Conservation (phyloP, 208 protist genomes). For the Naegleria gruberi region DNA sequence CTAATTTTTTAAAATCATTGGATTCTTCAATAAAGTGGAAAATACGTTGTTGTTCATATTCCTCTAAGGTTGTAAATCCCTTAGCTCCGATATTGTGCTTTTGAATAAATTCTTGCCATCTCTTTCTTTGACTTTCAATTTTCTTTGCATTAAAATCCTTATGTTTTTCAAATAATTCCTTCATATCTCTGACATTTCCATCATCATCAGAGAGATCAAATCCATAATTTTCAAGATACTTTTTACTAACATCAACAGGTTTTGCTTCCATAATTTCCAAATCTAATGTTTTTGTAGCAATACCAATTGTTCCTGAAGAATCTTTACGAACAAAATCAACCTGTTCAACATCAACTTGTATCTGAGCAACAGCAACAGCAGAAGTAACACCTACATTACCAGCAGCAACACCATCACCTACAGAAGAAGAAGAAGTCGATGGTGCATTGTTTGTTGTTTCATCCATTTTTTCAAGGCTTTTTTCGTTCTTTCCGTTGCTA, state of each 20-base stretch:
- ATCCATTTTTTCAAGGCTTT: too few relatives aligned
- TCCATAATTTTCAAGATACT: not conserved
- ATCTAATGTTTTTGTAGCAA: not conserved
- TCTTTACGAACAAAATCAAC: not conserved
- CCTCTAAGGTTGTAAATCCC: not conserved
- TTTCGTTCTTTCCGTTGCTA: not conserved
- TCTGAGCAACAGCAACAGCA: not conserved
- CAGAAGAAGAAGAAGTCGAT: not conserved
- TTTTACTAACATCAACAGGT: not conserved
- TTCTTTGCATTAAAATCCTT: not conserved
- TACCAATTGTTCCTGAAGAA: not conserved
- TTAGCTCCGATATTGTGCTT: not conserved
- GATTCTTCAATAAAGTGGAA: not conserved
- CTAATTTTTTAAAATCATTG: not conserved
- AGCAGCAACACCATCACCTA: not conserved
- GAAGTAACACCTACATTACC: not conserved
- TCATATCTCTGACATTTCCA: not conserved
- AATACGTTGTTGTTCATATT: not conserved
- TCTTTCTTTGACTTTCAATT: not conserved
- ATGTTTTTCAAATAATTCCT: not conserved
- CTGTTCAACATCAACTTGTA: not conserved
- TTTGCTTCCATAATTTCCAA: not conserved
- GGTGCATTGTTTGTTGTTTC: not conserved
- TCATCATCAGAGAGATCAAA: not conserved
- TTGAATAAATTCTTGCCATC: not conserved